Evolutionary conservation across 1,139 yeast species (phyloP).

Genomic region (Ogataea hybrid): DNA sequence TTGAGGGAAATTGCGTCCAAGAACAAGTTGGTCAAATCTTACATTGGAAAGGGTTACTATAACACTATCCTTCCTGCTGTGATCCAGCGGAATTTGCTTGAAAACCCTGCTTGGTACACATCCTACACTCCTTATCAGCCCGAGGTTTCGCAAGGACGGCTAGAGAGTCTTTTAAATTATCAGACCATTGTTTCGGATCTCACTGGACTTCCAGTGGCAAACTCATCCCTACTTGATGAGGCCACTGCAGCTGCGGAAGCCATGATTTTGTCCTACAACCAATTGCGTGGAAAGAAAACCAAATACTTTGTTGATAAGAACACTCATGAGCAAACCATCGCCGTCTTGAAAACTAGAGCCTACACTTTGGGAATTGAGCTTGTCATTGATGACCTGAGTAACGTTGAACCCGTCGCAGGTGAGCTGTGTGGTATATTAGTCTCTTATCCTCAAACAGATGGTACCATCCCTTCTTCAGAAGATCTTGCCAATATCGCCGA

Average conservation of each 20-base stretch:
- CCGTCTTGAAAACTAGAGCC: slow-evolving; percentile 79
- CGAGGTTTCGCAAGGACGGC: slow-evolving; percentile 94
- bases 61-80: slow-evolving; percentile 91
- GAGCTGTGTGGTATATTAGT: slow-evolving; percentile 78
- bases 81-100: slow-evolving; percentile 86
- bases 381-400: slow-evolving; percentile 50
- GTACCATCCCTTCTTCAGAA: slow-evolving; percentile 52
- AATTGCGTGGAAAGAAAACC: slow-evolving; percentile 62
- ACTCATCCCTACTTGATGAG: slow-evolving; percentile 92
- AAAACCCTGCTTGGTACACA: slow-evolving; percentile 97
- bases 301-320: slow-evolving; percentile 72
- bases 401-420: slow-evolving; percentile 37
- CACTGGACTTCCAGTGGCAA: slow-evolving; percentile 90
- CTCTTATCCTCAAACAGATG: slow-evolving; percentile 91
- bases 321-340: slow-evolving; percentile 83
- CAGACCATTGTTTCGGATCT: slow-evolving; percentile 87
- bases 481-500: slow-evolving; percentile 57
- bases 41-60: slow-evolving; percentile 93
- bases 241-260: slow-evolving; percentile 99
- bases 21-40: slow-evolving; percentile 67
- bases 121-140: slow-evolving; percentile 98
- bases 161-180: slow-evolving; percentile 83
- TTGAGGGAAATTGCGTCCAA: slow-evolving; percentile 68
- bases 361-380: slow-evolving; percentile 68
- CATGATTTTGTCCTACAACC: slow-evolving; percentile 78